Evolutionary conservation across 2,329 filamentous ascomycete species (phyloP).

Genomic region (Sclerotinia borealis): DNA sequence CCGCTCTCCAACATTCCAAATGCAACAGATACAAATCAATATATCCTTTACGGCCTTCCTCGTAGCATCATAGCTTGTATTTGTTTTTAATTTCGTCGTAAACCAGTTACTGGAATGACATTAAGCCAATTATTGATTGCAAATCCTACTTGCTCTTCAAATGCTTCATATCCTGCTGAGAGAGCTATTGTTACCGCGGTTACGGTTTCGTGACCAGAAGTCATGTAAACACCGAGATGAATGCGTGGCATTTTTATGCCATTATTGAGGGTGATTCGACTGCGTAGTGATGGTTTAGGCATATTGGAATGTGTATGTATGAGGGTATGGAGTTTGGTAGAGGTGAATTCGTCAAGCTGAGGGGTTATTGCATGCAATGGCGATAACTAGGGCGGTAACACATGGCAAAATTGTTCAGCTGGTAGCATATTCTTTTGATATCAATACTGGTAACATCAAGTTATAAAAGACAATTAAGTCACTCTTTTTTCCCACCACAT

Average conservation of each 20-base stretch:
- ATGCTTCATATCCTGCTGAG: constrained; percentile 46
- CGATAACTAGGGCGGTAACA: neutral
- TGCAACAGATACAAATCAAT: constrained; percentile 77
- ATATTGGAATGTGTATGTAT: neutral
- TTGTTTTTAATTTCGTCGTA: constrained; percentile 68
- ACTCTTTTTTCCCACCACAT: neutral
- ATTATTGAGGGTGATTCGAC: constrained; percentile 7
- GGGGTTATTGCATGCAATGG: neutral
- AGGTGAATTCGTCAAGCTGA: neutral
- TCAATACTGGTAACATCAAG: neutral
- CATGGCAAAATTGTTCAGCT: neutral
- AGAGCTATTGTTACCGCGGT: constrained; percentile 42
- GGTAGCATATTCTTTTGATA: neutral
- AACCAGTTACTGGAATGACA: constrained; percentile 59
- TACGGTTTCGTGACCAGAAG: constrained; percentile 54
- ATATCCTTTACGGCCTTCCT: constrained; percentile 59
- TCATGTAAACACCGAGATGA: constrained; percentile 70
- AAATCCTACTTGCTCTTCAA: constrained; percentile 59
- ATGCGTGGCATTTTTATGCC: constrained; percentile 58
- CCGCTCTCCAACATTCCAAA: constrained; percentile 66
- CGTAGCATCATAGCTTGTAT: constrained; percentile 59
- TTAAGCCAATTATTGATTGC: constrained; percentile 55
- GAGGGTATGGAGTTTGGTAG: neutral
- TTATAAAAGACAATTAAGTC: neutral
- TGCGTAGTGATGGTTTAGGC: neutral